Evolutionary conservation across 306 rosid genomes (phyloP).

Genomic region (Sophora flavescens): DNA sequence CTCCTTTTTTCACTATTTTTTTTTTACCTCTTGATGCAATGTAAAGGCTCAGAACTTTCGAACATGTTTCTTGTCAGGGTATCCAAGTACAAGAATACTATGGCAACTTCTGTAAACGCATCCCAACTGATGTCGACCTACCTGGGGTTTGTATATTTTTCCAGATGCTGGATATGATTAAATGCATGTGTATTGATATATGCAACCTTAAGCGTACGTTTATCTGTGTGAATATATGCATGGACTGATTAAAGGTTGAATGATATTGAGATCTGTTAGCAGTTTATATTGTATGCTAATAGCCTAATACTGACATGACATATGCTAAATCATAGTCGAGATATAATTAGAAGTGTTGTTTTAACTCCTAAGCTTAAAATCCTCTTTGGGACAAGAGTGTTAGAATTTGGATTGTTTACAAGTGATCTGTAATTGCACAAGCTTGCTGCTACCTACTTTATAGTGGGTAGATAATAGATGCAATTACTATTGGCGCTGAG

Average conservation of each 20-base stretch:
- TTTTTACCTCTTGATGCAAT: slow-evolving; percentile 29
- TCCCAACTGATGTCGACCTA: slow-evolving; percentile 94
- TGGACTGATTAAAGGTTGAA: slow-evolving; percentile 32
- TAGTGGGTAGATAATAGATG: background rate
- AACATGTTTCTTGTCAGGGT: slow-evolving; percentile 65
- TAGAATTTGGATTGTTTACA: background rate
- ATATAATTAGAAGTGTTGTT: slow-evolving; percentile 18
- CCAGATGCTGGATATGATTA: slow-evolving; percentile 35
- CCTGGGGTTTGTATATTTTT: slow-evolving; percentile 84
- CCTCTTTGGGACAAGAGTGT: slow-evolving; percentile 12
- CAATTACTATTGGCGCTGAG: background rate
- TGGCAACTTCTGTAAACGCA: slow-evolving; percentile 94
- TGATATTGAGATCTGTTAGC: slow-evolving; percentile 32
- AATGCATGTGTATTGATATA: slow-evolving; percentile 27
- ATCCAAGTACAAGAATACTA: slow-evolving; percentile 94
- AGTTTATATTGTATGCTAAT: slow-evolving; percentile 22
- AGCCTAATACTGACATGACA: background rate
- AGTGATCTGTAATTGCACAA: background rate
- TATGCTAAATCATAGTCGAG: slow-evolving; percentile 7
- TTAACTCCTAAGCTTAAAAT: slow-evolving; percentile 29
- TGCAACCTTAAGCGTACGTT: slow-evolving; percentile 7
- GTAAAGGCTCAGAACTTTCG: slow-evolving; percentile 24
- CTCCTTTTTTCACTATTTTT: slow-evolving; percentile 25
- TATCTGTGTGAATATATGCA: slow-evolving; percentile 6
- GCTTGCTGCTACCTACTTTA: background rate